Evolutionary conservation across 148 eudicot genomes (phyloP), one percentile per base, ranked within the genome.

Genomic region (Rhododendron simsii): DNA sequence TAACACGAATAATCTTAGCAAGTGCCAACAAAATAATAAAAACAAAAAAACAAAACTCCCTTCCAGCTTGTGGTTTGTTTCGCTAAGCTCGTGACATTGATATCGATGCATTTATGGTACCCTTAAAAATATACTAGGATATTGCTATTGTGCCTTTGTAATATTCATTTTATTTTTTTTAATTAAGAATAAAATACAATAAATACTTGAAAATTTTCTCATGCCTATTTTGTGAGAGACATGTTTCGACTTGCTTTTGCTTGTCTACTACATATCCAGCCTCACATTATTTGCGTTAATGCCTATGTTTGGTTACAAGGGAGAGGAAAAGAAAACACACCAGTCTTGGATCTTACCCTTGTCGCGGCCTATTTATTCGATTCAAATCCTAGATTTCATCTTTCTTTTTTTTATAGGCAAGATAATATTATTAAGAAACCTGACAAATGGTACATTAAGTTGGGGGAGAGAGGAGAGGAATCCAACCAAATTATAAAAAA

Each of bases 181-280:
- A 28, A 18, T 53, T 39, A n/a, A 2, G 14, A 45, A 20, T 8
- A 80, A 80, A 50, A 50, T 2, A 23, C 16, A 80, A 21, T 30
- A 53, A 26, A 30, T 15, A 81, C 6, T 7, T 53, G 21, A 45
- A 81, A 26, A 53, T 53, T 5, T 51, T 28, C 12, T 33, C 18
- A 30, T 33, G 10, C 21, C 21, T 7, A 3, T 51, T 55, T 55
- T 6, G 84, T 20, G 73, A 44, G 50, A 37, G 63, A 39, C 51
- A 82, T 82, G 74, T 59, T 82, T 82, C 53, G 50, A 23, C 84
- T 81, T 37, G 74, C 74, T 82, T 37, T 82, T 57, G 33, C 33
- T 59, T 82, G 84, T 81, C 48, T 18, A 18, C 47, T 35, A 37
- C 11, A 14, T 37, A 71, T 20, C 47, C 48, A 33, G 18, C 16